These are phyloP conservation scores for Aspergillus jensenii DNA, from an alignment of 2,329 filamentous ascomycete species.

Conservation along the genomic window DNA sequence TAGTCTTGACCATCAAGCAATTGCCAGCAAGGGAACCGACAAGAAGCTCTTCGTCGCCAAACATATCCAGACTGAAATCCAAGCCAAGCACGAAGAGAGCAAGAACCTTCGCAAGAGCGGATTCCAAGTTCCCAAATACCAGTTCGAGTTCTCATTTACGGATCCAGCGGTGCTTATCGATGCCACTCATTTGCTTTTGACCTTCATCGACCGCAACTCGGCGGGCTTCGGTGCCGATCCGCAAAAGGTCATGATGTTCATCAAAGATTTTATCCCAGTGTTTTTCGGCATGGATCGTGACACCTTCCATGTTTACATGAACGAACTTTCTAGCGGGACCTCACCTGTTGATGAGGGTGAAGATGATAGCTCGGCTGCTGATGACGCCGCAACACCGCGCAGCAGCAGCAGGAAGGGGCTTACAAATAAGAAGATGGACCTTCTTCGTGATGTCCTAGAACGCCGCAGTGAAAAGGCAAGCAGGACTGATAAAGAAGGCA, in stretches of 20 bases:
- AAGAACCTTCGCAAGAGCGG: constrained; percentile 67
- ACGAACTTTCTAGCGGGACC: constrained; percentile 67
- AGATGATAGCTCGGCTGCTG: constrained; percentile 64
- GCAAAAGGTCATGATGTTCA: constrained; percentile 71
- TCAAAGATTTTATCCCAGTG: constrained; percentile 71
- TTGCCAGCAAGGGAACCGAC: constrained; percentile 81
- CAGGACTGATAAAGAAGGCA: constrained; percentile 75
- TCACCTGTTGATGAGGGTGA: constrained; percentile 77
- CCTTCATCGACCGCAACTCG: constrained; percentile 48
- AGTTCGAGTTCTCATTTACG: constrained; percentile 73
- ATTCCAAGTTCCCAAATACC: constrained; percentile 63
- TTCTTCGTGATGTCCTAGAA: constrained; percentile 83
- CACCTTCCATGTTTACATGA: constrained; percentile 64
- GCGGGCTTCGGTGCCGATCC: constrained; percentile 62
- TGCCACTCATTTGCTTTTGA: constrained; percentile 48
- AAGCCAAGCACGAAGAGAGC: constrained; percentile 89
- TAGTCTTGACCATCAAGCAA: constrained; percentile 94
- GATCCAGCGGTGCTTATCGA: constrained; percentile 67
- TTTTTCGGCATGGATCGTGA: constrained; percentile 77
- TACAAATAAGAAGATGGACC: constrained; percentile 71
- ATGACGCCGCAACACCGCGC: constrained; percentile 68
- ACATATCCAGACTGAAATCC: constrained; percentile 84
- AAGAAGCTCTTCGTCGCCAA: constrained; percentile 91
- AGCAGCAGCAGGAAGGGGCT: constrained; percentile 63
- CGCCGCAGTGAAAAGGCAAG: constrained; percentile 69